Evolutionary conservation across 805 yeast species (phyloP).

Genomic region (Candida boleticola): DNA sequence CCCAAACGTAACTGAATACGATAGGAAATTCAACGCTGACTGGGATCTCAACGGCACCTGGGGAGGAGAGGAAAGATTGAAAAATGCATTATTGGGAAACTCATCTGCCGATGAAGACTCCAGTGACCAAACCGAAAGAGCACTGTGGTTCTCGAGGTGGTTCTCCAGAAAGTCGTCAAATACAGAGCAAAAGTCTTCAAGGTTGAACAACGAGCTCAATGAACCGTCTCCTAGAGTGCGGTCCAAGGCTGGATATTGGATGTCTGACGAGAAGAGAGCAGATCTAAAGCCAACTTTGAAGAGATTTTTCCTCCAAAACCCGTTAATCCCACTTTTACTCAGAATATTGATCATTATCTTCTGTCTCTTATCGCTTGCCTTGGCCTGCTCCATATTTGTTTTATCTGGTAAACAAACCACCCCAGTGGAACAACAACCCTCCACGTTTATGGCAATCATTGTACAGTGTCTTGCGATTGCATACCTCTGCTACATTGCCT

Average conservation of each 20-base stretch:
- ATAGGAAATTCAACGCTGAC: conserved; percentile 28
- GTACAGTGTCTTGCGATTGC: conserved; percentile 78
- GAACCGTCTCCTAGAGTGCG: conserved; percentile 30
- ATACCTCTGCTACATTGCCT: conserved; percentile 77
- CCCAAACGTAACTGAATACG: conserved; percentile 21
- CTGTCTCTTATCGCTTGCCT: conserved; percentile 65
- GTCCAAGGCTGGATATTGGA: conserved; percentile 66
- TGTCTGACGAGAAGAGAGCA: conserved; percentile 58
- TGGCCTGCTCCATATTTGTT: conserved; percentile 61
- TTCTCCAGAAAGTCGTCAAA: conserved; percentile 13
- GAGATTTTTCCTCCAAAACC: conserved; percentile 65
- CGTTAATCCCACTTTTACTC: conserved; percentile 76
- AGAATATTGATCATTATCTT: conserved; percentile 51
- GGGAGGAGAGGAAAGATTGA: conserved; percentile 70
- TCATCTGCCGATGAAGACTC: conserved; percentile 28
- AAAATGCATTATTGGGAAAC: conserved; percentile 46
- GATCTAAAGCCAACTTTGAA: conserved; percentile 63
- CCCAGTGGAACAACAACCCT: conserved; percentile 68
- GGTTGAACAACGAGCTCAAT: not conserved
- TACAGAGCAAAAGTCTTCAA: not conserved
- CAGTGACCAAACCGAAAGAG: conserved; percentile 10
- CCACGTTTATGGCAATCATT: conserved; percentile 88
- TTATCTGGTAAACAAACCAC: conserved; percentile 30
- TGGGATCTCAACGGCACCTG: conserved; percentile 50
- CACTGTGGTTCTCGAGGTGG: conserved; percentile 4